phyloP scores from a whole-genome alignment of 1,284 basidiomycete species.

The Blastosporella zonata region DNA sequence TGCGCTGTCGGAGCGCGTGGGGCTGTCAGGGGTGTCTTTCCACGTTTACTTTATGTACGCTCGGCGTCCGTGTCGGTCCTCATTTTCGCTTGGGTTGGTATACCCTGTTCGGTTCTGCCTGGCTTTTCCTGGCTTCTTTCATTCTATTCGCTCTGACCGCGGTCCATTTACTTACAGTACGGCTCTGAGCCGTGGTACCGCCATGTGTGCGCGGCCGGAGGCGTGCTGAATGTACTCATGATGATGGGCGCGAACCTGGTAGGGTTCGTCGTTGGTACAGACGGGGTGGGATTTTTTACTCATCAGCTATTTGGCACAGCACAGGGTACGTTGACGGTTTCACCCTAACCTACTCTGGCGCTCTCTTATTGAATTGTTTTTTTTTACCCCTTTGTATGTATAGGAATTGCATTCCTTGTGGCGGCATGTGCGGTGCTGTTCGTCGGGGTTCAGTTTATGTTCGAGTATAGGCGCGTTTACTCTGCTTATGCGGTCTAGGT shows the following conservation, averaged over 20 bases:
- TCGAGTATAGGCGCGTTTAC: conserved; percentile 72
- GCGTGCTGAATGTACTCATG: conserved; percentile 81
- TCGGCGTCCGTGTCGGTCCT: background rate
- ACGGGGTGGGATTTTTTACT: conserved; percentile 77
- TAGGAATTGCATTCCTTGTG: conserved; percentile 69
- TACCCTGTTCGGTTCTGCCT: too few species aligned
- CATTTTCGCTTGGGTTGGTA: background rate
- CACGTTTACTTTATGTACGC: background rate
- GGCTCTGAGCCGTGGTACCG: conserved; percentile 77
- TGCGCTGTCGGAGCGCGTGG: too few species aligned
- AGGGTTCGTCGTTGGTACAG: conserved; percentile 90
- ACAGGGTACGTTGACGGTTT: conserved; percentile 49
- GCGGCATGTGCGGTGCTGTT: conserved; percentile 70
- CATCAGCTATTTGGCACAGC: conserved; percentile 62
- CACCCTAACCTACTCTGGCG: conserved; percentile 3
- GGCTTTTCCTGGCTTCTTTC: background rate
- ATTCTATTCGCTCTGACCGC: background rate
- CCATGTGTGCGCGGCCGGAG: conserved; percentile 83
- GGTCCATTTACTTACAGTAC: conserved; percentile 45
- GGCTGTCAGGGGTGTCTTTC: too few species aligned
- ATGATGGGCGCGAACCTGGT: conserved; percentile 96
- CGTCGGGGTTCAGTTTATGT: conserved; percentile 89
- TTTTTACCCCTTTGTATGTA: background rate
- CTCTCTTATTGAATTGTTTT: background rate
- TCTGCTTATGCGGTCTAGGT: background rate